Evolutionary conservation across 148 eudicot genomes (phyloP).

Genomic region (Camellia japonica): DNA sequence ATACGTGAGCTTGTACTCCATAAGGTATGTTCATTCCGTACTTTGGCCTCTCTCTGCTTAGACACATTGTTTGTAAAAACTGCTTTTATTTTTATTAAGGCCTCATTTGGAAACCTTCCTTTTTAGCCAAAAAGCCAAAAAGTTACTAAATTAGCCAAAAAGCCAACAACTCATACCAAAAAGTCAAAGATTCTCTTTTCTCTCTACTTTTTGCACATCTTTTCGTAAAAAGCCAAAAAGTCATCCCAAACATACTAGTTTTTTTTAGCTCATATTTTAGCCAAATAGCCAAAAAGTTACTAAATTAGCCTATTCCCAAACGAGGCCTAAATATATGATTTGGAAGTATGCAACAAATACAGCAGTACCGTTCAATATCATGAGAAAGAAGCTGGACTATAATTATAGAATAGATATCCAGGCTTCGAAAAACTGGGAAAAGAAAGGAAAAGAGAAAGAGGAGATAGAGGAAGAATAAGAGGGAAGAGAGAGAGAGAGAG

Average conservation of each 20-base stretch:
- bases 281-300: too few relatives aligned
- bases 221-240: too few relatives aligned
- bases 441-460: neutral
- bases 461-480: neutral
- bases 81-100: neutral
- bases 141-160: too few relatives aligned
- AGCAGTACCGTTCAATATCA: neutral
- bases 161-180: too few relatives aligned
- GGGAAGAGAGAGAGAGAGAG: neutral
- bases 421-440: neutral
- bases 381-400: constrained; percentile 5
- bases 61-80: neutral
- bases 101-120: too few relatives aligned
- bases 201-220: too few relatives aligned
- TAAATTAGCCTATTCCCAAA: too few relatives aligned
- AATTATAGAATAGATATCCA: neutral
- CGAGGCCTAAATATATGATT: neutral
- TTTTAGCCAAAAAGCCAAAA: too few relatives aligned
- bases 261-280: too few relatives aligned
- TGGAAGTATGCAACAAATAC: neutral
- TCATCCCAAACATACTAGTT: too few relatives aligned
- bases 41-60: constrained; percentile 9
- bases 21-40: constrained; percentile 52
- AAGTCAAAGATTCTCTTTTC: too few relatives aligned
- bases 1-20: constrained; percentile 57